Evolutionary conservation across 306 rosid species (phyloP).

Genomic region (Fragaria vesca): DNA sequence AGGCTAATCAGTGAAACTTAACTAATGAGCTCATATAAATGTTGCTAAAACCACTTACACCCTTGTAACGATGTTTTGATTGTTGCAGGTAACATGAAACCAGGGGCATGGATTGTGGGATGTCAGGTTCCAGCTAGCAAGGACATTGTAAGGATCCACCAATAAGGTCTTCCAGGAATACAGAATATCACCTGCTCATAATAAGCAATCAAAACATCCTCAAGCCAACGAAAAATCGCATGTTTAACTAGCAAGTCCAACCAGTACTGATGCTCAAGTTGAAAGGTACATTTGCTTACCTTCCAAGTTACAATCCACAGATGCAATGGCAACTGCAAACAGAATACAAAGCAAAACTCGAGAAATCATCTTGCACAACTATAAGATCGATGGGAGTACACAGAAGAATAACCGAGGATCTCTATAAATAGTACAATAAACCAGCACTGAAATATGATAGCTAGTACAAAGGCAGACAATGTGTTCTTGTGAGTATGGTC

Average conservation of each 20-base stretch:
- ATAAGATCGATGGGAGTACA: background rate
- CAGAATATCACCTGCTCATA: conserved; percentile 24
- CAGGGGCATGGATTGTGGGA: conserved; percentile 32
- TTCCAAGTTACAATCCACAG: conserved; percentile 30
- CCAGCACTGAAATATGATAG: background rate
- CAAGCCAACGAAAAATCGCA: background rate
- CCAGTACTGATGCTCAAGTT: background rate
- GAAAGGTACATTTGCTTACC: background rate
- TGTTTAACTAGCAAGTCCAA: background rate
- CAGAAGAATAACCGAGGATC: no score
- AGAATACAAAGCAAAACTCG: conserved; percentile 9
- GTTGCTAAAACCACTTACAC: conserved; percentile 20
- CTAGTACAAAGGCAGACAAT: background rate
- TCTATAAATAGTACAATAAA: background rate
- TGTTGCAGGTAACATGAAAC: conserved; percentile 27
- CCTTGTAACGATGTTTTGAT: conserved; percentile 2
- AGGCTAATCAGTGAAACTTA: background rate
- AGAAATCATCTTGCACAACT: conserved; percentile 8
- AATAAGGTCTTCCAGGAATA: conserved; percentile 19
- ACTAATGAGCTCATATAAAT: background rate
- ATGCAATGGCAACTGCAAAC: conserved; percentile 24
- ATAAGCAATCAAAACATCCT: background rate
- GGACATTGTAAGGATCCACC: conserved; percentile 27
- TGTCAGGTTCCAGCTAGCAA: conserved; percentile 36
- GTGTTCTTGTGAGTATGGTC: background rate